These are phyloP conservation scores for Byssothecium circinans DNA, from an alignment of 2,329 filamentous ascomycete genomes.

Conservation along the genomic window DNA sequence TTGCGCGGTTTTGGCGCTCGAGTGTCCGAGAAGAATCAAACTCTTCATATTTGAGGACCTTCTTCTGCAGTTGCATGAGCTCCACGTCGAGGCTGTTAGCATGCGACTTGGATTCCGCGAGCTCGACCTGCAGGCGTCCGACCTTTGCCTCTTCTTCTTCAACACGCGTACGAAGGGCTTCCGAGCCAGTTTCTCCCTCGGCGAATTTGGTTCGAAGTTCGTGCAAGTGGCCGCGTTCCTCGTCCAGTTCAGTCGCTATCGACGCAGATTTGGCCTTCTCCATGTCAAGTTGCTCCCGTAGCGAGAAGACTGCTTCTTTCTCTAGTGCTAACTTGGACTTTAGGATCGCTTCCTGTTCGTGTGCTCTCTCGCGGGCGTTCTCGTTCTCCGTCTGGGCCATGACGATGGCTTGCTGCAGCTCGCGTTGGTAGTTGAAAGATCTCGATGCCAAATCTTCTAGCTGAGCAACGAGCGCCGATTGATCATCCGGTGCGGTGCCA, in stretches of 20 bases:
- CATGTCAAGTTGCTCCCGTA: slow-evolving; percentile 49
- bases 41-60: slow-evolving; percentile 57
- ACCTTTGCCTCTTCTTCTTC: slow-evolving; percentile 75
- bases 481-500: slow-evolving; percentile 39
- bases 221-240: slow-evolving; percentile 70
- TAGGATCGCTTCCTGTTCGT: slow-evolving; percentile 44
- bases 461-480: slow-evolving; percentile 42
- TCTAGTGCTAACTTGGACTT: slow-evolving; percentile 43
- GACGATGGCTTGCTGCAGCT: slow-evolving; percentile 50
- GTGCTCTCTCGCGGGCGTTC: slow-evolving; percentile 42
- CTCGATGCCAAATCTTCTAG: slow-evolving; percentile 50
- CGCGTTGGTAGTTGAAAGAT: slow-evolving; percentile 48
- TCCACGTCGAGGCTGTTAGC: slow-evolving; percentile 77
- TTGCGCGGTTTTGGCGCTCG: slow-evolving; percentile 70
- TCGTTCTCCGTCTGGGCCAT: slow-evolving; percentile 52
- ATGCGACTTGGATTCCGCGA: slow-evolving; percentile 75
- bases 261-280: slow-evolving; percentile 52
- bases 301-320: slow-evolving; percentile 39
- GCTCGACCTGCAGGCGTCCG: slow-evolving; percentile 66
- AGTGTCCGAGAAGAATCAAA: slow-evolving; percentile 60
- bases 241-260: slow-evolving; percentile 58
- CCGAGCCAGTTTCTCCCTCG: slow-evolving; percentile 81
- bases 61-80: slow-evolving; percentile 68
- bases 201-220: slow-evolving; percentile 71
- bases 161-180: slow-evolving; percentile 72